Percentiles rank a stretch among this genome's conserved stretches.
These are phyloP conservation scores for Diaporthe velutina DNA, from an alignment of 2,329 filamentous ascomycete genomes.

Conservation along the genomic window DNA sequence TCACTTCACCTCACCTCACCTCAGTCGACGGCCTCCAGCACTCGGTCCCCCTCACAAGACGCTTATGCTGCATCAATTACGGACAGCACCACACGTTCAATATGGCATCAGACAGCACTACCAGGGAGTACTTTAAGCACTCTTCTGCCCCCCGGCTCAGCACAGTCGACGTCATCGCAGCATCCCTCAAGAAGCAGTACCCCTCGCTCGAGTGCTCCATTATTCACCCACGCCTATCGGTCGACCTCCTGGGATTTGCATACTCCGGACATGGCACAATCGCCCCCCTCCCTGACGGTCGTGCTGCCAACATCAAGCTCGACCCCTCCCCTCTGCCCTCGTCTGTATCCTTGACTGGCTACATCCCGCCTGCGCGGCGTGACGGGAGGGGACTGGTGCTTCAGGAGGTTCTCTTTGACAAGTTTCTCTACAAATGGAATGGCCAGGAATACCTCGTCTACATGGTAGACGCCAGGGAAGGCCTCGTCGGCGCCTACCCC, in stretches of 20 bases:
- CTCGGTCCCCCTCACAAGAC: neutral
- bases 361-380: slow-evolving; percentile 56
- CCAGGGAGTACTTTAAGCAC: slow-evolving; percentile 55
- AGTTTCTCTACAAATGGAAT: slow-evolving; percentile 59
- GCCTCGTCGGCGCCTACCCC: slow-evolving; percentile 21
- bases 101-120: slow-evolving; percentile 38
- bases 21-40: neutral
- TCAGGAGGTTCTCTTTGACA: slow-evolving; percentile 52
- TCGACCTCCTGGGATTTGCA: slow-evolving; percentile 59
- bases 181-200: slow-evolving; percentile 57
- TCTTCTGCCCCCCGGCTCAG: slow-evolving; percentile 55
- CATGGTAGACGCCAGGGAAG: slow-evolving; percentile 50
- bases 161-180: slow-evolving; percentile 58
- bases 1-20: neutral
- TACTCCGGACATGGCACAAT: slow-evolving; percentile 53
- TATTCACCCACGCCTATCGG: slow-evolving; percentile 46
- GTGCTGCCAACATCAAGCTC: slow-evolving; percentile 26
- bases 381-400: slow-evolving; percentile 54
- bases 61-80: neutral
- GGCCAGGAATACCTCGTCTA: slow-evolving; percentile 59
- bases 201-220: slow-evolving; percentile 57
- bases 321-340: slow-evolving; percentile 45
- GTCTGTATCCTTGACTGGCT: slow-evolving; percentile 54
- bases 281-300: slow-evolving; percentile 47
- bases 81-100: neutral